Evolutionary conservation across 2,329 filamentous ascomycete genomes (phyloP).

Genomic region (Microcyclosporella mali): DNA sequence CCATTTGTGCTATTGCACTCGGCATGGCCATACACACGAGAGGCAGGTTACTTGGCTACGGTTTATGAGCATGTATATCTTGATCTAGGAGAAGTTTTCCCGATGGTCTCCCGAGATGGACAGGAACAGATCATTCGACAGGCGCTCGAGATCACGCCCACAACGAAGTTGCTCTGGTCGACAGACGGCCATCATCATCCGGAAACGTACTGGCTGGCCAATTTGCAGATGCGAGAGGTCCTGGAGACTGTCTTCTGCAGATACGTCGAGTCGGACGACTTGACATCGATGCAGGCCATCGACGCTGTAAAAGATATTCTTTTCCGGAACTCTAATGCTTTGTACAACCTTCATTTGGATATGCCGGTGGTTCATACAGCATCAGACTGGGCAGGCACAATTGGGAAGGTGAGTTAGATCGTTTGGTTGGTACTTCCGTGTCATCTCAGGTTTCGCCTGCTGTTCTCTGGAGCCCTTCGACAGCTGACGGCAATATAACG

Average conservation of each 20-base stretch:
- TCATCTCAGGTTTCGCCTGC: too few species aligned
- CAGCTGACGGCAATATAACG: too few species aligned
- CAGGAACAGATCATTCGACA: slow-evolving; percentile 66
- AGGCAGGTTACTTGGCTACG: slow-evolving; percentile 70
- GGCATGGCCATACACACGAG: slow-evolving; percentile 72
- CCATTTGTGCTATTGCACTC: slow-evolving; percentile 75
- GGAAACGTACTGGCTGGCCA: slow-evolving; percentile 69
- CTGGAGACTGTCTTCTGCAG: slow-evolving; percentile 63
- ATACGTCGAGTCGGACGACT: slow-evolving; percentile 58
- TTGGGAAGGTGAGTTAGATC: too few species aligned
- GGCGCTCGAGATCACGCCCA: slow-evolving; percentile 68
- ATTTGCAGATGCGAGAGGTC: slow-evolving; percentile 64
- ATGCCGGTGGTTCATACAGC: too few species aligned
- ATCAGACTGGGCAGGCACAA: too few species aligned
- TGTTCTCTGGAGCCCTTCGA: too few species aligned
- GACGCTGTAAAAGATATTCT: slow-evolving; percentile 61
- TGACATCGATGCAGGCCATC: slow-evolving; percentile 57
- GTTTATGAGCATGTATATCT: slow-evolving; percentile 75
- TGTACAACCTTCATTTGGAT: slow-evolving; percentile 55
- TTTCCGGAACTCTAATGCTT: slow-evolving; percentile 69
- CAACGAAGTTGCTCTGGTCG: slow-evolving; percentile 71
- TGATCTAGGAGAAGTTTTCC: slow-evolving; percentile 78
- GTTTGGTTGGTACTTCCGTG: too few species aligned
- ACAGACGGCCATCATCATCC: slow-evolving; percentile 75
- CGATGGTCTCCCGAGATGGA: slow-evolving; percentile 67